phyloP scores from a whole-genome alignment of 352 stramenopile species.

The Phytophthora pinifolia region DNA sequence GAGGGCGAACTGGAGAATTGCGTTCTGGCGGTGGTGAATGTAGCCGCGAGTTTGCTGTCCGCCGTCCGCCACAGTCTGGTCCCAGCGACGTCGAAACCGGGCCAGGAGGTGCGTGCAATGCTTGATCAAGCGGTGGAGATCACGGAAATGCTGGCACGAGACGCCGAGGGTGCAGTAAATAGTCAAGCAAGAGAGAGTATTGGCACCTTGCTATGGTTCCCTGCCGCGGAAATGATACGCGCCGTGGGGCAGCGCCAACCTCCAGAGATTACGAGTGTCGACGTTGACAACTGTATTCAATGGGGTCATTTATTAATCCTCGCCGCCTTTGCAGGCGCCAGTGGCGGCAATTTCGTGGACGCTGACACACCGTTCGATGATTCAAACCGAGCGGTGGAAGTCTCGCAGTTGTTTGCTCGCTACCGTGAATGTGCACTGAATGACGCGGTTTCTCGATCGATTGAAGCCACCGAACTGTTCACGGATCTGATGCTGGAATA shows the following conservation, averaged over 20 bases:
- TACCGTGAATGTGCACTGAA: slow-evolving; percentile 36
- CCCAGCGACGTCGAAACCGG: slow-evolving; percentile 19
- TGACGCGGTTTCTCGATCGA: slow-evolving; percentile 16
- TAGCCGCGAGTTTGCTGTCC: slow-evolving; percentile 37
- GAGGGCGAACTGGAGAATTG: slow-evolving; percentile 43
- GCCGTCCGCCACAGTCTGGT: slow-evolving; percentile 7
- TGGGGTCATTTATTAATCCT: slow-evolving; percentile 43
- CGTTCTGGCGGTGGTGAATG: slow-evolving; percentile 42
- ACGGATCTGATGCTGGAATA: slow-evolving; percentile 44
- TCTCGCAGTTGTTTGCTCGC: slow-evolving; percentile 37
- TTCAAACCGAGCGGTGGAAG: slow-evolving; percentile 19
- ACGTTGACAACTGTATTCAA: slow-evolving; percentile 30
- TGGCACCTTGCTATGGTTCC: slow-evolving; percentile 41
- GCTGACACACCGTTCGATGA: slow-evolving; percentile 14
- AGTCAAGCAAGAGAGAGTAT: slow-evolving; percentile 15
- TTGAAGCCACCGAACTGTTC: slow-evolving; percentile 27
- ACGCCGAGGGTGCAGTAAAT: neutral
- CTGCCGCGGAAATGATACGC: slow-evolving; percentile 39
- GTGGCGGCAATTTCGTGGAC: neutral
- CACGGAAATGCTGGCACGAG: slow-evolving; percentile 28
- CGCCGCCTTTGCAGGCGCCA: slow-evolving; percentile 26
- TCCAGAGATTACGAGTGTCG: neutral
- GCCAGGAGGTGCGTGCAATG: slow-evolving; percentile 30
- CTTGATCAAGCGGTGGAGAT: slow-evolving; percentile 38
- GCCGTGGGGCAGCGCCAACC: slow-evolving; percentile 39